Conservation (phyloP, 805 yeast species). For the Yamadazyma tumulicola region DNA sequence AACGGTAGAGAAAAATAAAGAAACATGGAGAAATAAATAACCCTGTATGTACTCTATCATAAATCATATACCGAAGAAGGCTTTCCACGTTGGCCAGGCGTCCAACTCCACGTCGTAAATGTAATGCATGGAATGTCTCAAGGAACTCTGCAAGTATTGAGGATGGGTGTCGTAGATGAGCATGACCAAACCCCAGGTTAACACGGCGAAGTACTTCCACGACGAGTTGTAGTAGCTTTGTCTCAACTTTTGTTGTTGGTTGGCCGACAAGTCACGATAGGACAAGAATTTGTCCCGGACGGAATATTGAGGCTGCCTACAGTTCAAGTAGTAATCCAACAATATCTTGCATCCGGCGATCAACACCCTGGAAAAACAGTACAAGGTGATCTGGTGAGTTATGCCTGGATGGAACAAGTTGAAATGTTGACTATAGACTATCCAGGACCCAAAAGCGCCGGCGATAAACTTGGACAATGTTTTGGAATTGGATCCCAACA, state of each 20-base stretch:
- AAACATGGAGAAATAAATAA: not conserved
- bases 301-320: conserved; percentile 27
- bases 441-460: conserved; percentile 40
- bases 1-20: not conserved
- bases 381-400: conserved; percentile 71
- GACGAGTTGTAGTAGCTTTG: conserved; percentile 25
- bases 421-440: conserved; percentile 44
- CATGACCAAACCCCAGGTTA: conserved; percentile 76
- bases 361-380: conserved; percentile 65
- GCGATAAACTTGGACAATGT: conserved; percentile 32
- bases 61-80: conserved; percentile 33
- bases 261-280: conserved; percentile 23
- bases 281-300: conserved; percentile 3
- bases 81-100: conserved; percentile 46
- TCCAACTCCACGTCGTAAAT: conserved; percentile 60
- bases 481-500: conserved; percentile 30
- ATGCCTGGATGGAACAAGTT: conserved; percentile 45
- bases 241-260: conserved; percentile 33
- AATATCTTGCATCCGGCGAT: conserved; percentile 57
- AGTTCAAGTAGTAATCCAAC: conserved; percentile 35
- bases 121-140: conserved; percentile 68
- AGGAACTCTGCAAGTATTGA: conserved; percentile 56
- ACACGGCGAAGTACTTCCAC: conserved; percentile 62
- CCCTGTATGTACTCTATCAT: no score
- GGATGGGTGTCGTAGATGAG: conserved; percentile 62